Percentiles rank a stretch among this genome's conserved stretches.
phyloP scores from a whole-genome alignment of 2,329 filamentous ascomycete genomes.

The Furcasterigmium furcatum region DNA sequence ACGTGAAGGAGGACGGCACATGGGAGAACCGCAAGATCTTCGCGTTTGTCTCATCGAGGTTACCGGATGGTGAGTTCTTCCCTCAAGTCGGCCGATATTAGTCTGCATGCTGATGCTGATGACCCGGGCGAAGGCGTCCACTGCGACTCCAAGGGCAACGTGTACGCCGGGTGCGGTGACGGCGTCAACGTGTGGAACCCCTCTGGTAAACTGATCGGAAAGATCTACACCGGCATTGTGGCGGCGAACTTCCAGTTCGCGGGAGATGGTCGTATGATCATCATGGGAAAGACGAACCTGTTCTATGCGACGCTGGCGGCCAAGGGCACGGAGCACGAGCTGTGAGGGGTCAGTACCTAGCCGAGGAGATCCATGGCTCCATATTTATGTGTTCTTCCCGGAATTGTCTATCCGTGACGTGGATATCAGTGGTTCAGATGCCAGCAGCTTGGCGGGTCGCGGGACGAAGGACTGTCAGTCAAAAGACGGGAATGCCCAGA shows the following conservation, averaged over 20 bases:
- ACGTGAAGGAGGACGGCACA: conserved; percentile 41
- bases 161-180: conserved; percentile 48
- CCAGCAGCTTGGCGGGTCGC: too few species aligned
- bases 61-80: conserved; percentile 58
- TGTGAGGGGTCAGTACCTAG: not conserved
- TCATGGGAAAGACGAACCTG: conserved; percentile 28
- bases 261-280: conserved; percentile 28
- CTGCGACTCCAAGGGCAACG: conserved; percentile 49
- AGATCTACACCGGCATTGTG: conserved; percentile 47
- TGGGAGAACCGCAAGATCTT: conserved; percentile 49
- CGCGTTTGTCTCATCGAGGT: conserved; percentile 48
- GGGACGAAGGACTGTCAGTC: too few species aligned
- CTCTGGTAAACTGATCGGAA: conserved; percentile 46
- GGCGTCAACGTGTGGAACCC: conserved; percentile 46
- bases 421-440: too few species aligned
- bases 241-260: conserved; percentile 44
- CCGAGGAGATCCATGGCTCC: too few species aligned
- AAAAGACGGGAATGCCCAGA: too few species aligned
- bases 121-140: conserved; percentile 33
- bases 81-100: too few species aligned
- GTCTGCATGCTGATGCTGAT: too few species aligned
- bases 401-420: too few species aligned
- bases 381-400: too few species aligned
- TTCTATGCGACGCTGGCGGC: conserved; percentile 25
- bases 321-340: conserved; percentile 1